Percentiles rank a stretch among this genome's conserved stretches.
Evolutionary conservation across 768 basidiomycete genomes (phyloP).

Genomic region (Gymnopilus junonius): DNA sequence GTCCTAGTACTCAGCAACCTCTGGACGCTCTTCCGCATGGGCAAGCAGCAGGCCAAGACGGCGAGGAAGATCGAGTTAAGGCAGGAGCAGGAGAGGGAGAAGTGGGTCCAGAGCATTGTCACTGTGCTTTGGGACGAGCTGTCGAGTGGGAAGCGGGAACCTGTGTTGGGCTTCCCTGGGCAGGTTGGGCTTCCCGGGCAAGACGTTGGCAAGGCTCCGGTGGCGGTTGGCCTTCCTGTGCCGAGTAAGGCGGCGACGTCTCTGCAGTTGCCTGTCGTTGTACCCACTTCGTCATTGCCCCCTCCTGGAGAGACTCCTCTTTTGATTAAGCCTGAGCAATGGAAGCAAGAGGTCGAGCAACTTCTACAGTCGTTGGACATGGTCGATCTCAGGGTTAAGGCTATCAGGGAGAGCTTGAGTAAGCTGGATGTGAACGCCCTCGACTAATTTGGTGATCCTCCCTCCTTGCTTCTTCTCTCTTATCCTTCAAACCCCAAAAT

Average conservation of each 20-base stretch:
- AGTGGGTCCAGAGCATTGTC: slow-evolving; percentile 75
- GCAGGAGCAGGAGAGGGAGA: slow-evolving; percentile 69
- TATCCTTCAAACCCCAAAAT: too few species aligned
- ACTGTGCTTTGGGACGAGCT: slow-evolving; percentile 77
- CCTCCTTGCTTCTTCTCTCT: background rate
- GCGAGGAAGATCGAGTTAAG: slow-evolving; percentile 54
- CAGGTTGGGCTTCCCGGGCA: background rate
- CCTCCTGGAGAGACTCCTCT: background rate
- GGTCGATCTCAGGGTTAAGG: slow-evolving; percentile 59
- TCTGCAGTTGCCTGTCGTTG: slow-evolving; percentile 1
- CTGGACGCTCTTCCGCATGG: slow-evolving; percentile 59
- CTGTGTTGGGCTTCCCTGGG: slow-evolving; percentile 8
- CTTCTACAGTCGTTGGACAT: slow-evolving; percentile 55
- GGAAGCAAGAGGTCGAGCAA: slow-evolving; percentile 51
- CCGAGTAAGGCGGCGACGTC: slow-evolving; percentile 4
- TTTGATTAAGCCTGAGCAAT: slow-evolving; percentile 16
- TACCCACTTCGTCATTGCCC: background rate
- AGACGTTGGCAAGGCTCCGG: background rate
- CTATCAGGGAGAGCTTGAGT: slow-evolving; percentile 45
- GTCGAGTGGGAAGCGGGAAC: slow-evolving; percentile 44
- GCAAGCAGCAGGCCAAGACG: slow-evolving; percentile 40
- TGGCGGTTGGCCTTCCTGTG: background rate
- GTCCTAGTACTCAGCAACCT: slow-evolving; percentile 77
- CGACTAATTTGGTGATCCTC: slow-evolving; percentile 20
- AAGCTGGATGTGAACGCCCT: slow-evolving; percentile 24